Percentiles rank a stretch among this genome's conserved stretches.
Conservation (phyloP, 2,329 filamentous ascomycete species). For the Hypoxylon sp. region DNA sequence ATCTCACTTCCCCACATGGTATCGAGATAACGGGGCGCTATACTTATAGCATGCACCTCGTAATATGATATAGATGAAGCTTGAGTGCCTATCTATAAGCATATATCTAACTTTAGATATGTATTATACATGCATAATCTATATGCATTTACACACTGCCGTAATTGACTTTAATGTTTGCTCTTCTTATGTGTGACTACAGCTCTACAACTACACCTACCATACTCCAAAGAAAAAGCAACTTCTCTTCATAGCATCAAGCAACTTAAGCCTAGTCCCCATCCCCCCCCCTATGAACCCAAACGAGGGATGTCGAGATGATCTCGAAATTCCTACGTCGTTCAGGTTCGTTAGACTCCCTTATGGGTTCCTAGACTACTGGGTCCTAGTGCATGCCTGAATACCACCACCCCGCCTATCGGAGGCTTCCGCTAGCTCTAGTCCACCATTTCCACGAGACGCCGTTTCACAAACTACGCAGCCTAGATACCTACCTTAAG, state of each 20-base stretch:
- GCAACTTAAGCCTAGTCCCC: background rate
- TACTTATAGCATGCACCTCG: too few species aligned
- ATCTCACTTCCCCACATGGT: slow-evolving; percentile 8
- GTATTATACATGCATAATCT: too few species aligned
- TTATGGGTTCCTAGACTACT: slow-evolving; percentile 8
- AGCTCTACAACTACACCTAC: too few species aligned
- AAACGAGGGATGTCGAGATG: slow-evolving; percentile 16
- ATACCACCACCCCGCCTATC: slow-evolving; percentile 27
- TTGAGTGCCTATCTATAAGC: too few species aligned
- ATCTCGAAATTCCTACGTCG: slow-evolving; percentile 32
- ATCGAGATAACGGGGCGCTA: too few species aligned
- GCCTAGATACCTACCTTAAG: slow-evolving; percentile 8
- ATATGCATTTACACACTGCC: too few species aligned
- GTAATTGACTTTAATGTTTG: too few species aligned
- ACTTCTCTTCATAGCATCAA: too few species aligned
- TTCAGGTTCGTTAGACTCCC: background rate
- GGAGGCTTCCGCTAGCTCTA: slow-evolving; percentile 32
- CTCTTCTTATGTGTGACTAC: too few species aligned
- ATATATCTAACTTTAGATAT: too few species aligned
- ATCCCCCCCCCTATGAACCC: background rate
- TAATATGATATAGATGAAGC: too few species aligned
- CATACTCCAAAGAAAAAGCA: too few species aligned
- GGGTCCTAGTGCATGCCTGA: slow-evolving; percentile 8
- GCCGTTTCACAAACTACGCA: slow-evolving; percentile 21
- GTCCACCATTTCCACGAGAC: slow-evolving; percentile 12